phyloP scores from a whole-genome alignment of 1,284 basidiomycete species.

The Fomes fomentarius region DNA sequence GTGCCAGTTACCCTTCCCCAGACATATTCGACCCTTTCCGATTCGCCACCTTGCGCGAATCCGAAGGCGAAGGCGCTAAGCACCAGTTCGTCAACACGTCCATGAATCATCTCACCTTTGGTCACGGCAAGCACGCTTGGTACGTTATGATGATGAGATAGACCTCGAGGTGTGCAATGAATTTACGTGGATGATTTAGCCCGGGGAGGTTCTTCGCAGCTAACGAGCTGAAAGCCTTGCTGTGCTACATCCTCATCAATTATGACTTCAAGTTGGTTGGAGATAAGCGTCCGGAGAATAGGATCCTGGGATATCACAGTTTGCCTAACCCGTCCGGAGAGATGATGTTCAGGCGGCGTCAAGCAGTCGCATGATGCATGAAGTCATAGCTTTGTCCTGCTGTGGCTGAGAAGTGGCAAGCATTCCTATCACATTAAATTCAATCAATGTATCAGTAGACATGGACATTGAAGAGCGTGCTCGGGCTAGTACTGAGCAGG shows the following conservation, averaged over 20 bases:
- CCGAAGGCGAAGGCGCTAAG: constrained; percentile 21
- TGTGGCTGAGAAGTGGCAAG: too few relatives aligned
- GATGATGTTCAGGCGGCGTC: constrained; percentile 16
- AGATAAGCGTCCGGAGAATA: constrained; percentile 29
- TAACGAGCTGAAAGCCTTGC: constrained; percentile 47
- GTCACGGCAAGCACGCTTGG: constrained; percentile 49
- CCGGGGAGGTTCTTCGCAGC: constrained; percentile 52
- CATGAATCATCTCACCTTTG: constrained; percentile 44
- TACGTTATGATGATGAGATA: constrained; percentile 15
- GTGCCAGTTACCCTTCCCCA: constrained; percentile 42
- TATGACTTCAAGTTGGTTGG: constrained; percentile 49
- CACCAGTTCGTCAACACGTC: constrained; percentile 39
- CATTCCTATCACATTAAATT: too few relatives aligned
- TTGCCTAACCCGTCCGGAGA: constrained; percentile 4
- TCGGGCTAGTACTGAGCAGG: too few relatives aligned
- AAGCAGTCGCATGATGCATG: too few relatives aligned
- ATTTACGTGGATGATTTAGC: constrained; percentile 19
- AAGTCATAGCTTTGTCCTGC: too few relatives aligned
- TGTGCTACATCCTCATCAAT: constrained; percentile 45
- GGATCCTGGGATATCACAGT: constrained; percentile 2
- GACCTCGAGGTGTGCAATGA: not conserved
- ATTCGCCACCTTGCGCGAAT: constrained; percentile 44
- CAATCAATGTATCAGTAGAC: too few relatives aligned
- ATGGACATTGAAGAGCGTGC: too few relatives aligned
- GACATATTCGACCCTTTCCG: constrained; percentile 45